Evolutionary conservation across 2,329 filamentous ascomycete genomes (phyloP), one percentile per base, ranked within the genome.

Genomic region (Bipolaris bicolor): DNA sequence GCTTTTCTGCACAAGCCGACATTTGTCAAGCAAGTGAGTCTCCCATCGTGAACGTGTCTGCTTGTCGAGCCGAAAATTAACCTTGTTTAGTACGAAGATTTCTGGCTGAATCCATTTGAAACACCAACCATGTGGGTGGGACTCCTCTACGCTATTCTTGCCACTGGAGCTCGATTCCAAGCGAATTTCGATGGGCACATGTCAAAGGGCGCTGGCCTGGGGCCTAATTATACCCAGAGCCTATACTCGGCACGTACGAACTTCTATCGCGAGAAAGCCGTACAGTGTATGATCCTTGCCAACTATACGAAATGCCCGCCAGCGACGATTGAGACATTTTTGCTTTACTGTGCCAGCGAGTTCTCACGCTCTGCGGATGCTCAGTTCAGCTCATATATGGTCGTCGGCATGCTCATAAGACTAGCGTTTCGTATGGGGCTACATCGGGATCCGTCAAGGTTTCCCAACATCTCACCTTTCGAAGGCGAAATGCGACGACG

Each of bases 401-500:
- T 74, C 5, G 61, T 67, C 7, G 70, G 69, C 5, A 68, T 74
- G 53, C 57, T 75, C 22, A 63, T 74, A 24, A 69, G 72, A n/a
- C 63, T 73, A 2, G 67, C 69, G 7, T 71, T 76, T 36, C 73
- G 74, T 2, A 77, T 78, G 76, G 79, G 78, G 2, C 78, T 79
- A 53, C 79, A 80, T 49, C 72, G 78, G n/a, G 78, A 80, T 24
- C 72, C 75, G 1, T 67, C 69, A 1, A 68, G 72, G 13, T 75
- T 77, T 50, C 46, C 68, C 3, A 70, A 74, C 10, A 73, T 80
- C 9, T 80, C 81, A 0, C 80, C 83, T 0, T 88, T 84, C 58
- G 80, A 86, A 59, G 81, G 81, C 2, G 84, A 88, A 70, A 82
- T 88, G 78, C 81, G 86, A 24, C 80, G 87, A 3, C 81, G 87